These are phyloP conservation scores for Lachancea mirantina DNA, from an alignment of 805 yeast genomes.

Conservation along the genomic window DNA sequence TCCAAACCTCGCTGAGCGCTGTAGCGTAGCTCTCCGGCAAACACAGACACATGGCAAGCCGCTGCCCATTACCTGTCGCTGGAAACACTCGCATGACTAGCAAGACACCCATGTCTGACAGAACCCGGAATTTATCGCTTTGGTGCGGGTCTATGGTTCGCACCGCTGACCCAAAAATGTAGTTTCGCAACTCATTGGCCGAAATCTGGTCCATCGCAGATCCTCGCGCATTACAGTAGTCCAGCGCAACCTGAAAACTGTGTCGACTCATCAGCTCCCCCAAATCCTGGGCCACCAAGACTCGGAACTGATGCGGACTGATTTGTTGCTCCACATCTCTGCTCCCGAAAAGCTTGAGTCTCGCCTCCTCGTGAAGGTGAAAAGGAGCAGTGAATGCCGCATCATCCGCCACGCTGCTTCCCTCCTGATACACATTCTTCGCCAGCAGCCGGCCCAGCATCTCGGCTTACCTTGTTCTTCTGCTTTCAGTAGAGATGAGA, in stretches of 20 bases:
- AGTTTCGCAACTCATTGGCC: constrained; percentile 31
- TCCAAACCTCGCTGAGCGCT: constrained; percentile 31
- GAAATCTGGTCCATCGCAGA: constrained; percentile 23
- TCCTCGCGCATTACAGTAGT: constrained; percentile 23
- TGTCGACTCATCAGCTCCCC: constrained; percentile 32
- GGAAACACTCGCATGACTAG: constrained; percentile 32
- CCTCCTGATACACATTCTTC: constrained; percentile 9
- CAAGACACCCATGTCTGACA: constrained; percentile 27
- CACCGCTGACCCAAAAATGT: constrained; percentile 36
- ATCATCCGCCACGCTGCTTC: constrained; percentile 2
- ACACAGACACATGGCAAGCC: constrained; percentile 33
- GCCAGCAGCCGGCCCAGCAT: constrained; percentile 15
- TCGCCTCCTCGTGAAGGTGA: constrained; percentile 24
- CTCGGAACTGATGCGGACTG: constrained; percentile 22
- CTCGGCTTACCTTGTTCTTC: background rate
- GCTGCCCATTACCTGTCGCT: constrained; percentile 15
- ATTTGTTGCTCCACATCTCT: constrained; percentile 9
- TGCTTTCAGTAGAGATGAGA: background rate
- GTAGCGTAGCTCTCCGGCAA: constrained; percentile 22
- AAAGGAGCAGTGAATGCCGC: constrained; percentile 3
- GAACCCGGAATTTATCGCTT: constrained; percentile 26
- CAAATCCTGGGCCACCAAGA: constrained; percentile 33
- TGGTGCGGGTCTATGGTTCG: constrained; percentile 21
- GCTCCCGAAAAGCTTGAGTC: constrained; percentile 24
- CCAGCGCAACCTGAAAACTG: constrained; percentile 31